Conservation (phyloP, 2,329 filamentous ascomycete species). For the Nigrograna mackinnonii region DNA sequence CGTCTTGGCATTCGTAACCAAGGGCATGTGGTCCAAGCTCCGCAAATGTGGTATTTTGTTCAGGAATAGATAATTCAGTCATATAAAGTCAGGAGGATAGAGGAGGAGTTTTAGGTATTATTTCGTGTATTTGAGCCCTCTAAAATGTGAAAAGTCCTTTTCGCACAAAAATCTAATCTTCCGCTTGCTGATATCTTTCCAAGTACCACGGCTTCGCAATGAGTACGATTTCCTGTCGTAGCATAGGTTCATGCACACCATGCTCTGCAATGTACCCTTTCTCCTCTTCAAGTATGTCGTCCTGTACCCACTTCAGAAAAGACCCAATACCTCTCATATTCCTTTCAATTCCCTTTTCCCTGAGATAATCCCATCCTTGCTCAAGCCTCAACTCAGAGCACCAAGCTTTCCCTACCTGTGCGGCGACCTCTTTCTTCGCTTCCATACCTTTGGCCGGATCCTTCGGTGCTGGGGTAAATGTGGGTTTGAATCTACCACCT, state of each 20-base stretch:
- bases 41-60: too few species aligned
- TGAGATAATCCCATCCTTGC: constrained; percentile 28
- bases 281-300: constrained; percentile 26
- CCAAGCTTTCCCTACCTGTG: constrained; percentile 17
- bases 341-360: constrained; percentile 14
- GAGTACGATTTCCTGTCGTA: constrained; percentile 23
- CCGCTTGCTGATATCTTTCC: constrained; percentile 2
- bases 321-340: constrained; percentile 16
- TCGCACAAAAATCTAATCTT: too few species aligned
- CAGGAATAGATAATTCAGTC: too few species aligned
- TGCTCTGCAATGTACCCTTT: constrained; percentile 19
- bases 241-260: constrained; percentile 16
- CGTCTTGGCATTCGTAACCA: too few species aligned
- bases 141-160: too few species aligned
- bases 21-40: too few species aligned
- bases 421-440: constrained; percentile 16
- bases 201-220: constrained; percentile 30
- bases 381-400: constrained; percentile 23
- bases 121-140: too few species aligned
- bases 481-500: constrained; percentile 29
- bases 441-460: constrained; percentile 7
- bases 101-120: too few species aligned
- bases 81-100: too few species aligned
- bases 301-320: constrained; percentile 29
- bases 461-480: constrained; percentile 19